Conservation (phyloP, 257 asterid genomes). For the Eustoma russellianum region DNA sequence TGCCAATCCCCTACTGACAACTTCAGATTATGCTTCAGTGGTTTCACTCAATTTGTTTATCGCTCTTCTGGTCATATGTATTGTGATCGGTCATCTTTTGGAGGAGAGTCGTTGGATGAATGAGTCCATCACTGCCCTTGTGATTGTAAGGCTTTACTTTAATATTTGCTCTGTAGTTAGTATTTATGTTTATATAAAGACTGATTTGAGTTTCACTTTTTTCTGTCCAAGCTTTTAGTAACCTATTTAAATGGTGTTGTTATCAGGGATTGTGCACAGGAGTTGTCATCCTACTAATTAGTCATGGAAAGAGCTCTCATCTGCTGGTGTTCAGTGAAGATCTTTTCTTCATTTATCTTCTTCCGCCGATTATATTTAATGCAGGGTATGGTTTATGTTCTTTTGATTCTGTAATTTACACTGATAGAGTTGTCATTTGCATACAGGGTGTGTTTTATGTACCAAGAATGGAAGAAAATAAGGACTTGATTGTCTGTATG, state of each 20-base stretch:
- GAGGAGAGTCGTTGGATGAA: slow-evolving; percentile 98
- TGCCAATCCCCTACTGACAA: slow-evolving; percentile 19
- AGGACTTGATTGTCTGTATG: too few species aligned
- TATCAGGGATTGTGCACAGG: slow-evolving; percentile 84
- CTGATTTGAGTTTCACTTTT: neutral
- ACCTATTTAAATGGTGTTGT: neutral
- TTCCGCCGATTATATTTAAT: slow-evolving; percentile 96
- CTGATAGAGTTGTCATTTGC: too few species aligned
- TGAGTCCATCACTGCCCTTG: slow-evolving; percentile 92
- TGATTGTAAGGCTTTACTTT: slow-evolving; percentile 30
- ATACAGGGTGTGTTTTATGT: too few species aligned
- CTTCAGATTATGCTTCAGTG: slow-evolving; percentile 71
- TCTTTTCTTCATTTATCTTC: slow-evolving; percentile 92
- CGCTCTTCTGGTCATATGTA: slow-evolving; percentile 77
- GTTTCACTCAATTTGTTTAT: slow-evolving; percentile 68
- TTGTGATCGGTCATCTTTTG: slow-evolving; percentile 85
- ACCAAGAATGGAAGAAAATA: too few species aligned
- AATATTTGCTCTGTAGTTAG: neutral
- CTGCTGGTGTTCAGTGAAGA: slow-evolving; percentile 92
- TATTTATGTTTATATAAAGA: slow-evolving; percentile 10
- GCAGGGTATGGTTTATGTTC: slow-evolving; percentile 55
- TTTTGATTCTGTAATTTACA: too few species aligned
- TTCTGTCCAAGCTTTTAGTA: neutral
- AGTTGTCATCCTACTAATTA: slow-evolving; percentile 61
- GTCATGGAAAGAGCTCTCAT: slow-evolving; percentile 80